These are phyloP conservation scores for Penicillium soppii DNA, from an alignment of 495 filamentous ascomycete species.

Conservation along the genomic window DNA sequence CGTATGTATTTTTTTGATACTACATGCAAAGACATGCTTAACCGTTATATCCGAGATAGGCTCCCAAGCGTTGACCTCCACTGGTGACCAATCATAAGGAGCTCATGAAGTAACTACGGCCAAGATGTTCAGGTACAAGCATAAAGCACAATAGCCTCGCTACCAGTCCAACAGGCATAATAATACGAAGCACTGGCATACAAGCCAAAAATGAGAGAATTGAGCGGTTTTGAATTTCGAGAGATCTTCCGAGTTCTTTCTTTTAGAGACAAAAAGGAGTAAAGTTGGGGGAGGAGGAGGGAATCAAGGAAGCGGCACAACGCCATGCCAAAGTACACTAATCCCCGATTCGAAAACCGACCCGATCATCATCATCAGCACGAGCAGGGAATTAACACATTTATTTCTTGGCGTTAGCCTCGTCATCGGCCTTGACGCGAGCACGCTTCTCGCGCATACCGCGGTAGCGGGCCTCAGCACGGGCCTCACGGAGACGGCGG, in stretches of 20 bases:
- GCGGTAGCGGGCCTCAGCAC: slow-evolving; percentile 76
- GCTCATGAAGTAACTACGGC: too few species aligned
- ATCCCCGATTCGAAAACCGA: slow-evolving; percentile 43
- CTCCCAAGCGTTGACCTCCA: too few species aligned
- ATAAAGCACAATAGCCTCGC: neutral
- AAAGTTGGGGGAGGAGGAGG: slow-evolving; percentile 24
- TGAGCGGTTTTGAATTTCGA: slow-evolving; percentile 44
- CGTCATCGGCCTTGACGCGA: slow-evolving; percentile 90
- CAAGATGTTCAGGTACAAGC: neutral
- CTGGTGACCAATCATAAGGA: too few species aligned
- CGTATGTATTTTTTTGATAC: too few species aligned
- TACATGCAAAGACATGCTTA: too few species aligned
- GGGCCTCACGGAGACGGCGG: slow-evolving; percentile 78
- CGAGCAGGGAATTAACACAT: slow-evolving; percentile 46
- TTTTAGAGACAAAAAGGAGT: slow-evolving; percentile 38
- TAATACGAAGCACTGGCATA: neutral
- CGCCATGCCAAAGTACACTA: slow-evolving; percentile 47
- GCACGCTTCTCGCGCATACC: slow-evolving; percentile 91
- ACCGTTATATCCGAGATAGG: too few species aligned
- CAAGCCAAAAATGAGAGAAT: slow-evolving; percentile 26
- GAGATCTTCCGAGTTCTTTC: slow-evolving; percentile 43
- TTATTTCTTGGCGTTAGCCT: slow-evolving; percentile 88
- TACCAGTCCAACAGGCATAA: slow-evolving; percentile 10
- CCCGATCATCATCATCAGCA: slow-evolving; percentile 52
- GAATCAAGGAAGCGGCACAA: slow-evolving; percentile 36